These are phyloP conservation scores for Dictyostelium intermedium DNA, from an alignment of 78 protist genomes.

Conservation along the genomic window DNA sequence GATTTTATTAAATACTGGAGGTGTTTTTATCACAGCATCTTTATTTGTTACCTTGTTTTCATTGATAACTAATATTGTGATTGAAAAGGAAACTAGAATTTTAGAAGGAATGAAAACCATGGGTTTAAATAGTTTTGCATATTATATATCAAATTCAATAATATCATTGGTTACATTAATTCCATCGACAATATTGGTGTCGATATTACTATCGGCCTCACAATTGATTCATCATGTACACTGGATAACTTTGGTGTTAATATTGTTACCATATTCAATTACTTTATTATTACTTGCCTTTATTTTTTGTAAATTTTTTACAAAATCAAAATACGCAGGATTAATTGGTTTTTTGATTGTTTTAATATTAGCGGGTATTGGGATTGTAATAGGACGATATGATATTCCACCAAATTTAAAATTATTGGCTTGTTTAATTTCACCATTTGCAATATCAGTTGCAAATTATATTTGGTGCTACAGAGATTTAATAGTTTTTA, in stretches of 20 bases:
- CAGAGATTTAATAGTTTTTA: background rate
- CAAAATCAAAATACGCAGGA: constrained; percentile 20
- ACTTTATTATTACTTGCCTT: background rate
- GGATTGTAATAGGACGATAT: background rate
- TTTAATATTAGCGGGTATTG: background rate
- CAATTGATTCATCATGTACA: background rate
- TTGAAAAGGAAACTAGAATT: constrained; percentile 52
- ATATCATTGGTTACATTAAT: background rate
- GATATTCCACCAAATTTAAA: background rate
- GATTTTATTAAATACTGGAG: background rate
- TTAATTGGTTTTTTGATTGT: background rate
- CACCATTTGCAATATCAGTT: background rate
- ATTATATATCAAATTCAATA: background rate
- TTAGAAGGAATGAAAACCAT: constrained; percentile 68
- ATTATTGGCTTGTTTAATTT: background rate
- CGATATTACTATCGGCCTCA: background rate
- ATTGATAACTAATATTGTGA: constrained; percentile 6
- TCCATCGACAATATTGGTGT: background rate
- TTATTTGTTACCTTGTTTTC: background rate
- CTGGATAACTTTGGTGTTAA: background rate
- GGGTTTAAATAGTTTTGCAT: constrained; percentile 37
- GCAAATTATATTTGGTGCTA: background rate
- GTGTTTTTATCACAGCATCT: background rate
- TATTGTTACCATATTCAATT: background rate
- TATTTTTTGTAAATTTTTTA: constrained; percentile 6